These are phyloP conservation scores for Turritis glabra DNA, from an alignment of 345 rosid species.

Conservation along the genomic window DNA sequence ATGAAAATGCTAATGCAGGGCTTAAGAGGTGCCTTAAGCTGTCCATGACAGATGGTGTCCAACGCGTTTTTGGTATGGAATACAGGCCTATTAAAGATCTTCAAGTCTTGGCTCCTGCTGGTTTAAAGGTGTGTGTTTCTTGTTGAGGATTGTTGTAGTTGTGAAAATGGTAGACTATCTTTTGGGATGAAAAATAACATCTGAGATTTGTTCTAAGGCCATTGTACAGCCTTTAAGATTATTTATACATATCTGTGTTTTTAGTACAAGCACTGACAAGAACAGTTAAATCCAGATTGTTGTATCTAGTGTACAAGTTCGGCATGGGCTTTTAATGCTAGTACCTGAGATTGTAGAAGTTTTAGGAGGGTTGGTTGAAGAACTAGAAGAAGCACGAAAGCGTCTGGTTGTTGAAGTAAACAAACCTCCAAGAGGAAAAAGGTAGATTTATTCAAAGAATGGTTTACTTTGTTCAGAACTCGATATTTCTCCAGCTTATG, in stretches of 20 bases:
- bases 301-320: conserved; percentile 70
- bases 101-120: conserved; percentile 71
- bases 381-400: conserved; percentile 70
- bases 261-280: conserved; percentile 3
- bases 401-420: conserved; percentile 78
- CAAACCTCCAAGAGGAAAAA: conserved; percentile 94
- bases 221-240: not conserved
- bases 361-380: conserved; percentile 81
- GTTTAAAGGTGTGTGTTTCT: conserved; percentile 64
- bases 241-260: not conserved
- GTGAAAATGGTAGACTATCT: not conserved
- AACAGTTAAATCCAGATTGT: conserved; percentile 53
- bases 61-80: conserved; percentile 89
- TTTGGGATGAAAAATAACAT: not conserved
- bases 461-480: conserved; percentile 5
- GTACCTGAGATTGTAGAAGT: conserved; percentile 87
- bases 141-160: not conserved
- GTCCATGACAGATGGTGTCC: conserved; percentile 91
- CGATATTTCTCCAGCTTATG: not conserved
- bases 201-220: not conserved
- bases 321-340: conserved; percentile 78
- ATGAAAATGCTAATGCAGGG: conserved; percentile 66
- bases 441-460: conserved; percentile 48
- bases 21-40: conserved; percentile 88
- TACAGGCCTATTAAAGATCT: conserved; percentile 90